Percentiles rank a stretch among this genome's conserved stretches.
Conservation (phyloP, 106 monocot genomes). For the Dactylorhiza incarnata region DNA sequence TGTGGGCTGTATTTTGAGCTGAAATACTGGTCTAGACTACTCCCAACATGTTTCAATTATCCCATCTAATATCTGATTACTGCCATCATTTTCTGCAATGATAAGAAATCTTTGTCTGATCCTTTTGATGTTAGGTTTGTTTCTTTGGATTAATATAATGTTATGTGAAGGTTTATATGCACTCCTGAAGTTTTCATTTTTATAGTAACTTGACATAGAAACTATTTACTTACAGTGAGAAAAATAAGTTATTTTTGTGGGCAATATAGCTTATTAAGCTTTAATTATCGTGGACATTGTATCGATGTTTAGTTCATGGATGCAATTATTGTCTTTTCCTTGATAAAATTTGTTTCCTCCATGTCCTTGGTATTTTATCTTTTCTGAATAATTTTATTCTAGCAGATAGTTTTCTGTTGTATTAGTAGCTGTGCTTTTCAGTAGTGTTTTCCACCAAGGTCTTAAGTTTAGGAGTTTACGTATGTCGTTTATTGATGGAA, state of each 20-base stretch:
- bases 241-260: background rate
- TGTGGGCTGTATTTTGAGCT: constrained; percentile 30
- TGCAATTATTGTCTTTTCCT: background rate
- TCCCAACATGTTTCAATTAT: constrained; percentile 18
- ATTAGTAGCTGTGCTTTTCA: too few species aligned
- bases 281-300: background rate
- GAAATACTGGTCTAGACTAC: too few species aligned
- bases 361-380: too few species aligned
- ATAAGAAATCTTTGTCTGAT: background rate
- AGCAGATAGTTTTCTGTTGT: too few species aligned
- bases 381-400: too few species aligned
- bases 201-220: background rate
- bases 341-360: too few species aligned
- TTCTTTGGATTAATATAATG: constrained; percentile 1
- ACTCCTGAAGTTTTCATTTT: background rate
- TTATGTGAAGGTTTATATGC: constrained; percentile 26
- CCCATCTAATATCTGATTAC: constrained; percentile 15
- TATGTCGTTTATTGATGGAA: too few species aligned
- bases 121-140: too few species aligned
- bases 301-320: background rate
- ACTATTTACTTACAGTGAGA: background rate
- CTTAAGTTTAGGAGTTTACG: too few species aligned
- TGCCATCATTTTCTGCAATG: constrained; percentile 24
- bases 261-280: background rate
- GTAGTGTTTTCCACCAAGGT: too few species aligned